Conservation (phyloP, 495 filamentous ascomycete species). For the Trichoderma gamsii region DNA sequence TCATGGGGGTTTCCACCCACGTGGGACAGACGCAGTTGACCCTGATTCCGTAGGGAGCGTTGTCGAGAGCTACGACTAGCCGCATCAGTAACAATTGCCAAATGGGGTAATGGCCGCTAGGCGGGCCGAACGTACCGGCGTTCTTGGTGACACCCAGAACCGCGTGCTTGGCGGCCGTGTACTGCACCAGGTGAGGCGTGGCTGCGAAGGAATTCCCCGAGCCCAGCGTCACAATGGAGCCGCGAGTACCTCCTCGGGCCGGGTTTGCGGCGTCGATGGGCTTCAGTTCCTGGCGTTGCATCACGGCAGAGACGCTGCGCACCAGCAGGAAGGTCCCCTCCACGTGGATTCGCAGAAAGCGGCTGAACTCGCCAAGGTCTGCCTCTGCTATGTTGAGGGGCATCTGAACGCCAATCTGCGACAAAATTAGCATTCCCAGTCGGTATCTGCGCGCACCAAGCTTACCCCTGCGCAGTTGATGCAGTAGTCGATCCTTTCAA, state of each 20-base stretch:
- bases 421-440: not conserved
- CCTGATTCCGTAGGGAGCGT: constrained; percentile 29
- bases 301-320: not conserved
- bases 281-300: not conserved
- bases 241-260: constrained; percentile 3
- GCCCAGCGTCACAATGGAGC: not conserved
- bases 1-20: constrained; percentile 39
- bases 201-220: constrained; percentile 1
- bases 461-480: constrained; percentile 11
- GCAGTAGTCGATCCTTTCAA: constrained; percentile 5
- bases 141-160: constrained; percentile 44
- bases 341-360: not conserved
- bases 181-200: constrained; percentile 5
- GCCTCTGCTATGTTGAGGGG: not conserved
- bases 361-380: constrained; percentile 6
- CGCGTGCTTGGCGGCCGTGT: constrained; percentile 42
- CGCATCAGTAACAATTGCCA: not conserved
- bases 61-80: constrained; percentile 29
- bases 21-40: constrained; percentile 42
- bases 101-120: not conserved
- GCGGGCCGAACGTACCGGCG: constrained; percentile 26
- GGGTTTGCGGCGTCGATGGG: not conserved
- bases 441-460: not conserved
- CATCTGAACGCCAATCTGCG: constrained; percentile 3
- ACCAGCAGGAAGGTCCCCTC: not conserved